Evolutionary conservation across 768 basidiomycete species (phyloP).

Genomic region (Amanita inopinata): DNA sequence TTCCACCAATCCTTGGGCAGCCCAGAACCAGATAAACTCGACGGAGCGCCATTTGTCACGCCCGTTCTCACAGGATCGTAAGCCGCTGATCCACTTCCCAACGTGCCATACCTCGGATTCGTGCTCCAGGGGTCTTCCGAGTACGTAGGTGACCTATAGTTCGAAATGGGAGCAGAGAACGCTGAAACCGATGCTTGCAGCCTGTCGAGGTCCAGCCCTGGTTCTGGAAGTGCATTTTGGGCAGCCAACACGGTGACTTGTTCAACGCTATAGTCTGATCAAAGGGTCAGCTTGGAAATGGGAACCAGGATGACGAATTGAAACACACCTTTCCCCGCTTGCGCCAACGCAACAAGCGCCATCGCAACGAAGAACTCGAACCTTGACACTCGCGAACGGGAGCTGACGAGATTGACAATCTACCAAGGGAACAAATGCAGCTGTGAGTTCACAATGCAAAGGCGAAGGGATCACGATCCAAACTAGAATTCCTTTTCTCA

Average conservation of each 20-base stretch:
- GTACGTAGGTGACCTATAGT: slow-evolving; percentile 36
- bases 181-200: slow-evolving; percentile 45
- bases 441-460: neutral
- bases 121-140: slow-evolving; percentile 64
- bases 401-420: slow-evolving; percentile 89
- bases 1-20: slow-evolving; percentile 84
- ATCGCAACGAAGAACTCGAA: slow-evolving; percentile 90
- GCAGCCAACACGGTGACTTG: slow-evolving; percentile 68
- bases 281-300: slow-evolving; percentile 1
- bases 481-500: slow-evolving; percentile 20
- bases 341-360: slow-evolving; percentile 79
- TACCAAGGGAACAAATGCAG: slow-evolving; percentile 20
- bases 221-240: slow-evolving; percentile 71
- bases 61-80: slow-evolving; percentile 16
- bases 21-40: slow-evolving; percentile 59
- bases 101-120: slow-evolving; percentile 25
- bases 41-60: slow-evolving; percentile 37
- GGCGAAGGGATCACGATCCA: slow-evolving; percentile 1
- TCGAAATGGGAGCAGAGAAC: slow-evolving; percentile 29
- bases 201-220: slow-evolving; percentile 52
- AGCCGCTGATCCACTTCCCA: slow-evolving; percentile 21
- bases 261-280: slow-evolving; percentile 68
- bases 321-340: slow-evolving; percentile 61
- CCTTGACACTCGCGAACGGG: slow-evolving; percentile 69
- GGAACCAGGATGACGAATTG: neutral